Base-by-base conservation (phyloP, 352 stramenopile species). In the Phytopythium cucurbitacearum region DNA sequence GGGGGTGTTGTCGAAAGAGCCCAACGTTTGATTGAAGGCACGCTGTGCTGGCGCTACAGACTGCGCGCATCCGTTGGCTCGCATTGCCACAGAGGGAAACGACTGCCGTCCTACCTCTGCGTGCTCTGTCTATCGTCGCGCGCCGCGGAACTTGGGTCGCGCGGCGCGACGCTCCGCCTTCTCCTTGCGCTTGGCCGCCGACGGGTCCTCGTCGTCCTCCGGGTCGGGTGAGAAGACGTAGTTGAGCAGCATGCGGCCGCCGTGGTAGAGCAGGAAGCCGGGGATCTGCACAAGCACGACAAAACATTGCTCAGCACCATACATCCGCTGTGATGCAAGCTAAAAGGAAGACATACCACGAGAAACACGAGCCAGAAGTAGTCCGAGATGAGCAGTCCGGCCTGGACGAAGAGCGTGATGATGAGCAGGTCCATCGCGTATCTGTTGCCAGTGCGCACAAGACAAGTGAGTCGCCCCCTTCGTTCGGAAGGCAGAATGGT, bases 361-460 rank as follows among this genome's bases (percentile, higher is more conserved):
- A 95, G 69, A 62, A 85, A 92, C 32, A 85, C 53, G 56, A 90
- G 74, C 85, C 85, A 95, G 53, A 93, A 95, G 76, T 94, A 95
- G 67, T 87, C 82, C 13, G 83, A 92, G 51, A 94, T 60, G 51
- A 91, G 51, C 21, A 89, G 65, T 12, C 85, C 85, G 0, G 70
- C 62, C 45, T 95, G 82, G 53, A 91, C 84, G 44, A 89, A 78
- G 32, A 95, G 67, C 49, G 81, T 92, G 50, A 95, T 55, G 56
- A 94, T 64, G 45, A 95, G 57, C 43, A 95, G 73, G 59, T 95
- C 85, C 80, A 95, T 93, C 11, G 80, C 84, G 45, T 94, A 89
- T 45, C 76, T 76, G 54, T 6, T 16, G 11, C 34, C 15, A 44
- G 10, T 21, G 0, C 41, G 41, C 21, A 51, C 6, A 60, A 51